Evolutionary conservation across 371 early-diverging fungal genomes (phyloP), one percentile per base, ranked within the genome.

Genomic region (Coemansia sp.): DNA sequence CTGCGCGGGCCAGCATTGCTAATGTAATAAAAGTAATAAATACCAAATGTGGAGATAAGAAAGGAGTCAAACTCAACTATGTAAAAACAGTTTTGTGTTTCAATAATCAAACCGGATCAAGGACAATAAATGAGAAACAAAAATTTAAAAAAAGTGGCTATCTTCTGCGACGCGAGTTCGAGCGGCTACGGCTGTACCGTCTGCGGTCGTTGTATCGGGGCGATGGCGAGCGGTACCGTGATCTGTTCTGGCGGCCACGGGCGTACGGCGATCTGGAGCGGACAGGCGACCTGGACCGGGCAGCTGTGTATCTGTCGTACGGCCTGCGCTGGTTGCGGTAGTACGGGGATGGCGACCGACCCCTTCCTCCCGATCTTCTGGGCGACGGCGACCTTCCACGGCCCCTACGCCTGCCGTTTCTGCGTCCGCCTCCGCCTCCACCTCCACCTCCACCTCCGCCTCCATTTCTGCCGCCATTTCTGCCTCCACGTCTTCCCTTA

Each of bases 131-230:
- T 21, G 14, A 24, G 50, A 54, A 54, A 16, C 21, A 18, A 24
- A 40, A 54, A 29, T 27, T 24, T 40, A 7, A 39, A 24, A 40
- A 57, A 26, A 26, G 27, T 26, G 27, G 18, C 42, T 66, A 73
- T 42, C 74, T 70, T 59, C 74, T 70, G 55, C 66, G 48, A 29
- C 74, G 74, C 18, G 74, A 73, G 42, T 59, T 24, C 26, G 74
- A 73, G 59, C 74, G 74, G 56, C 70, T 73, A 39, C 74, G 74
- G 13, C 59, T 57, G 18, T 61, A 71, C 13, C 75, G 58, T n/a
- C 67, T 56, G 59, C 67, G 60, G 29, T 66, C 55, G 11, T 67
- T 54, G 59, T 61, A 54, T 40, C 68, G 60, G 24, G 76, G 76
- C 27, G 68, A 67, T 7, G 76, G 76, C 50, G 76, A 75, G 53